Base-by-base conservation (phyloP, 306 rosid species). In the Styphnolobium japonicum region DNA sequence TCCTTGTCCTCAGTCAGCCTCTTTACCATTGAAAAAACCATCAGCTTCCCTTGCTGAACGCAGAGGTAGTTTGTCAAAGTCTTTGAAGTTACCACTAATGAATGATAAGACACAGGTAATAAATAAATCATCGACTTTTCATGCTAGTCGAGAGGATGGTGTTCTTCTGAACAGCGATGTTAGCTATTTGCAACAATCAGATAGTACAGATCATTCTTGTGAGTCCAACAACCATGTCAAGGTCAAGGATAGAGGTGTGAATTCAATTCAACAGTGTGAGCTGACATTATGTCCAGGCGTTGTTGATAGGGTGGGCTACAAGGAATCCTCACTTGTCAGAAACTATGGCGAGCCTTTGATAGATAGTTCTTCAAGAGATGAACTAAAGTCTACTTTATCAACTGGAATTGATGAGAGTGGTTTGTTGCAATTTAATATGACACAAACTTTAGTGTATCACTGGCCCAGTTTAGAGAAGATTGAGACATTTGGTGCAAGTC, bases 41-140 rank as follows among this genome's bases (percentile, higher is more conserved):
- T 84, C 96, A 36, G 84, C 91, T 66, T 93, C 98, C 64, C 95
- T 95, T 76, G 98, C 96, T 31, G 92, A 93, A 83, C 96, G 98
- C 66, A 88, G 98, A 85, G 98, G 98, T 55, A 91, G 88, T 75
- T 71, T 90, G 77, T 86, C 96, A 7, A 92, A 92, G 73, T 85
- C 90, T 86, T 89, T 95, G 46, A 91, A 89, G 76, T 84, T 95
- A 84, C 96, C 99, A 5, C 75, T 81, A 18, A 74, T 78, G 86
- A 80, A 83, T 69, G 90, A 89, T 64, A 88, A 88, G 51, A 62
- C 77, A 42, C 71, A 80, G 85, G 80, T 75, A 46, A 42, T 64
- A 29, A 82, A 73, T 83, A 79, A 86, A 61, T 65, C 85, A 18
- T 78, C 88, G 19, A 81, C 85, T 48, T 34, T 53, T 83, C 82